Conservation (phyloP, 140 eudicot genomes). For the Eryngium alpinum region DNA sequence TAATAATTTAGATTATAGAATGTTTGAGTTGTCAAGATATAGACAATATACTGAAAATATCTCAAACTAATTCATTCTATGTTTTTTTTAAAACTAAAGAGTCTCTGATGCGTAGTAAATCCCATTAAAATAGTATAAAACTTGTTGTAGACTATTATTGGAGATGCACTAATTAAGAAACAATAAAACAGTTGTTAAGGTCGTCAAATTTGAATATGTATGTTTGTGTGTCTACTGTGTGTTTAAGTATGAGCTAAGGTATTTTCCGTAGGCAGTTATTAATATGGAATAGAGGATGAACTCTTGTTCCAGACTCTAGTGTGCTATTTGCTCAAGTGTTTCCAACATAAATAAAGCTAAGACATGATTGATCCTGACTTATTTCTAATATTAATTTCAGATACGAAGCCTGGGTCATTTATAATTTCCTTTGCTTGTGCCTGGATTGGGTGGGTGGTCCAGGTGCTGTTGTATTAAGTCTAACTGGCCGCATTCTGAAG, state of each 20-base stretch:
- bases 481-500: conserved; percentile 71
- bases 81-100: background rate
- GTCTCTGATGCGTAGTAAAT: background rate
- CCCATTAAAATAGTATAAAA: background rate
- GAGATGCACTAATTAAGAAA: background rate
- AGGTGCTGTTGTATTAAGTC: conserved; percentile 88
- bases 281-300: background rate
- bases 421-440: conserved; percentile 81
- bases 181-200: background rate
- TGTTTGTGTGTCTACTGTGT: background rate
- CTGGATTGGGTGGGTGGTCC: conserved; percentile 99
- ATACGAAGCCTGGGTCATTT: conserved; percentile 98
- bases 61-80: too few species aligned
- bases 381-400: conserved; percentile 35
- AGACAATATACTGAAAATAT: too few species aligned
- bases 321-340: background rate
- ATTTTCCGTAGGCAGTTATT: background rate
- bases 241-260: background rate
- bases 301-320: background rate
- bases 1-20: too few species aligned
- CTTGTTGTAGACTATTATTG: background rate
- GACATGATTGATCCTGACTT: conserved; percentile 9
- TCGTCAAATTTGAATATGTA: background rate
- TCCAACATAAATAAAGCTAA: background rate
- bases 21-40: too few species aligned